phyloP scores from a whole-genome alignment of 164 flowering plant genomes.

The Umbellularia californica region DNA sequence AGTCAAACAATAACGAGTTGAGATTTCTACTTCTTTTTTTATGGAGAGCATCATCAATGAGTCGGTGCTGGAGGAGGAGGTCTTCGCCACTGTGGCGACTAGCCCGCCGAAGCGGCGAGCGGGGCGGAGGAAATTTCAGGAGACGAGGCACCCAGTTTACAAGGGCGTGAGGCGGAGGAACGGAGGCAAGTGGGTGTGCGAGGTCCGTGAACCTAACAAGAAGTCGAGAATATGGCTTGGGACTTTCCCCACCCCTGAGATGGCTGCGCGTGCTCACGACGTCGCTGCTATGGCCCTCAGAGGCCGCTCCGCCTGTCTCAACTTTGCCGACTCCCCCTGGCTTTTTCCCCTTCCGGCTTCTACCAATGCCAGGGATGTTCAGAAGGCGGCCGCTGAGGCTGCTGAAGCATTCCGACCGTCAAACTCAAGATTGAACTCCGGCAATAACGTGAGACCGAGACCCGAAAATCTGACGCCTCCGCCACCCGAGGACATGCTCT shows the following conservation, averaged over 20 bases:
- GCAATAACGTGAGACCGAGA: no score
- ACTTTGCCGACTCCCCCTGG: constrained; percentile 25
- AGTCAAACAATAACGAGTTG: no score
- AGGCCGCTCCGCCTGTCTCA: constrained; percentile 21
- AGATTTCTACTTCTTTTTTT: no score
- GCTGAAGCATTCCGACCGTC: constrained; percentile 18
- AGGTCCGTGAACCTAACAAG: constrained; percentile 51
- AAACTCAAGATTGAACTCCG: background rate
- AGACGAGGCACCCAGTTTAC: constrained; percentile 75
- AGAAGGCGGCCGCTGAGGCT: constrained; percentile 16
- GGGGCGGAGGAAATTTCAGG: constrained; percentile 69
- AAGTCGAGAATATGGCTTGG: constrained; percentile 57
- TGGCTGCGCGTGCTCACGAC: constrained; percentile 31
- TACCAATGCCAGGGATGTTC: constrained; percentile 15
- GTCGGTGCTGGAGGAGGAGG: background rate
- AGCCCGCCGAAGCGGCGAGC: constrained; percentile 41
- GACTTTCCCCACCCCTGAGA: constrained; percentile 36
- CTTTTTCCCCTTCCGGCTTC: constrained; percentile 16
- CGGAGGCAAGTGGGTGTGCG: constrained; percentile 53
- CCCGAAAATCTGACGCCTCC: no score
- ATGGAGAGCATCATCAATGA: no score
- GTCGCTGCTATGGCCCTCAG: constrained; percentile 28
- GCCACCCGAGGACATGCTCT: background rate
- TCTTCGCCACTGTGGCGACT: constrained; percentile 10
- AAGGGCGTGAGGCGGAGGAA: constrained; percentile 54